phyloP scores from a whole-genome alignment of 2,329 filamentous ascomycete genomes.

The Neofusicoccum umdonicola region DNA sequence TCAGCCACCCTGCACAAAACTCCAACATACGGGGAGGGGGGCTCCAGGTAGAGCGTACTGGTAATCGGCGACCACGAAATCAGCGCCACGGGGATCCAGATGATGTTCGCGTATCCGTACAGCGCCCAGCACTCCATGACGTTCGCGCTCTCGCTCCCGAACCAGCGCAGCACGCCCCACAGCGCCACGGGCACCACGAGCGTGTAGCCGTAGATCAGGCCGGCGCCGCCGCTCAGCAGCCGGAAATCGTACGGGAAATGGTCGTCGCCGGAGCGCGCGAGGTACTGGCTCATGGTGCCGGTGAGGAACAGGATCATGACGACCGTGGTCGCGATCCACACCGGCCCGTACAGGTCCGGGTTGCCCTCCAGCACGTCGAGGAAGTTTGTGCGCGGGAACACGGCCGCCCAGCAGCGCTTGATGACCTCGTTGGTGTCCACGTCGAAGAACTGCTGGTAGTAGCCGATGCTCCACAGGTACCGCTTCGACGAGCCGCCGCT shows the following conservation, averaged over 20 bases:
- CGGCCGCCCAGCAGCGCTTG: slow-evolving; percentile 79
- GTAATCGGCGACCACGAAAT: slow-evolving; percentile 86
- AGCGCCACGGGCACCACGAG: slow-evolving; percentile 73
- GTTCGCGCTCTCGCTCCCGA: slow-evolving; percentile 89
- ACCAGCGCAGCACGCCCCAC: slow-evolving; percentile 89
- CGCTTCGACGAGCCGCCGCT: slow-evolving; percentile 58
- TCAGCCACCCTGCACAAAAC: background rate
- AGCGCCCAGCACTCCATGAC: slow-evolving; percentile 92
- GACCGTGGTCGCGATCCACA: slow-evolving; percentile 98
- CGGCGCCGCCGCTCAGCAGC: slow-evolving; percentile 81
- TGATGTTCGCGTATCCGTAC: slow-evolving; percentile 93
- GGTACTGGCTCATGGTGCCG: slow-evolving; percentile 90
- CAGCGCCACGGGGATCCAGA: slow-evolving; percentile 93
- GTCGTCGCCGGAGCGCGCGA: slow-evolving; percentile 63
- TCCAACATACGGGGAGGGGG: background rate
- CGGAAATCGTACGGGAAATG: slow-evolving; percentile 91
- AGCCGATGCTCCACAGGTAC: slow-evolving; percentile 86
- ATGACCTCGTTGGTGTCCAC: slow-evolving; percentile 91
- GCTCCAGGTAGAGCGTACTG: slow-evolving; percentile 38
- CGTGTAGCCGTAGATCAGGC: slow-evolving; percentile 94
- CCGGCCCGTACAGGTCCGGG: slow-evolving; percentile 91
- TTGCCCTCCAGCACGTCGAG: slow-evolving; percentile 96
- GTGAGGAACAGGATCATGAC: slow-evolving; percentile 93
- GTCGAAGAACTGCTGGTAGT: slow-evolving; percentile 98
- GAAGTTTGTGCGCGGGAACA: slow-evolving; percentile 91